Conservation (phyloP, 495 filamentous ascomycete species). For the Xylaria curta region DNA sequence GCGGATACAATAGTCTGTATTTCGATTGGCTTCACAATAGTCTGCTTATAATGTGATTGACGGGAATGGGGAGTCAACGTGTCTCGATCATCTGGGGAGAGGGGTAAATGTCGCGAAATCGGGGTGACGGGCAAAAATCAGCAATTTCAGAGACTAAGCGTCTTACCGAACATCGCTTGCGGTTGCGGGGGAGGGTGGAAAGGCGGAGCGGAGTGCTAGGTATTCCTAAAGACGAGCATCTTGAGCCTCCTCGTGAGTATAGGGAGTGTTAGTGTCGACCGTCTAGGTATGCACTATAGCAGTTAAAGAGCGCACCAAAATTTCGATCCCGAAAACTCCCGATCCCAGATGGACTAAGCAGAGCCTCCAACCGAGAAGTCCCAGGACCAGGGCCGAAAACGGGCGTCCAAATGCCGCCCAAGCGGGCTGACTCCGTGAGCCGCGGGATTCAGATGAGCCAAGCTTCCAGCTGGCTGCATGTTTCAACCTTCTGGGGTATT, state of each 20-base stretch:
- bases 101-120: not conserved
- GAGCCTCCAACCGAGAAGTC: slow-evolving; percentile 10
- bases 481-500: slow-evolving; percentile 8
- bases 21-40: not conserved
- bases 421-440: slow-evolving; percentile 25
- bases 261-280: not conserved
- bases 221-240: not conserved
- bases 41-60: not conserved
- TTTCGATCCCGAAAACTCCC: slow-evolving; percentile 19
- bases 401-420: slow-evolving; percentile 22
- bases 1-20: not conserved
- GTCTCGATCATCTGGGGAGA: not conserved
- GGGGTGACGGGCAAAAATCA: not conserved
- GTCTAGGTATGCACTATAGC: not conserved
- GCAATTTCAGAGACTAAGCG: not conserved
- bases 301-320: slow-evolving; percentile 14
- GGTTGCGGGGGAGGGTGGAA: slow-evolving; percentile 1
- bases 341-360: slow-evolving; percentile 12
- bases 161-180: slow-evolving; percentile 4
- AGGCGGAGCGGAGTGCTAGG: slow-evolving; percentile 11
- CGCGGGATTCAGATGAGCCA: slow-evolving; percentile 20
- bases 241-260: not conserved
- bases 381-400: slow-evolving; percentile 13
- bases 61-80: not conserved
- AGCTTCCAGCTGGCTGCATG: slow-evolving; percentile 16